Base-by-base conservation (phyloP, 2,329 filamentous ascomycete species). In the Fusarium cicatricum region DNA sequence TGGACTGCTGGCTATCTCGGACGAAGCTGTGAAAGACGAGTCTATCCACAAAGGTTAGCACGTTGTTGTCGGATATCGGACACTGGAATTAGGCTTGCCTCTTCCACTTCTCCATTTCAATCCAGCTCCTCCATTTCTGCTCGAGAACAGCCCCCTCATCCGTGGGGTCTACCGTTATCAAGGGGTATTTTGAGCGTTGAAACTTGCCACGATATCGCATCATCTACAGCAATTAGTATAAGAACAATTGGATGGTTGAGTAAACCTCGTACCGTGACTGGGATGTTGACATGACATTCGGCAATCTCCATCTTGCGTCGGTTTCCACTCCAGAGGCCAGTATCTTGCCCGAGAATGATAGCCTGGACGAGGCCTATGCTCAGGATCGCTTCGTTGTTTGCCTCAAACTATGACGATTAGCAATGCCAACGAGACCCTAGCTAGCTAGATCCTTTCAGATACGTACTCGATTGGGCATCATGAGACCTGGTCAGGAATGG, bases 91-190 rank as follows among this genome's bases (percentile, higher is more conserved):
- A 17, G 41, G 11, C 65, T 48, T 59, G 83, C 75, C 87, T 81
- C 69, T 90, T 89, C 75, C 85, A 89, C 3, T 84, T 86, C 67
- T 91, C 88, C 55, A 83, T 77, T 40, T 84, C 78, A 12, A 84
- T 79, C 88, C 88, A 91, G 19, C 74, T 72, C 50, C 75, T 78
- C 89, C 89, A 91, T 64, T 90, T 90, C 4, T 78, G 74, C 52
- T 89, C 81, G 1, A 92, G 73, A 3, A 74, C 74, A 15, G 83
- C 71, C 1, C 83, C 85, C 17, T 83, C 76, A 50, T 90, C 87
- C 1, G 81, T 78, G 1, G 78, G 67, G n/a, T 74, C 68, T 2
- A 85, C 80, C 0, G 75, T 69, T 12, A 88, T 78, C 3, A 75
- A 70, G 2, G 80, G 78, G 67, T 85, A 87, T 3, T 77, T 77